Evolutionary conservation across 805 yeast genomes (phyloP), one percentile per base, ranked within the genome.

Genomic region (Ogataea henricii): DNA sequence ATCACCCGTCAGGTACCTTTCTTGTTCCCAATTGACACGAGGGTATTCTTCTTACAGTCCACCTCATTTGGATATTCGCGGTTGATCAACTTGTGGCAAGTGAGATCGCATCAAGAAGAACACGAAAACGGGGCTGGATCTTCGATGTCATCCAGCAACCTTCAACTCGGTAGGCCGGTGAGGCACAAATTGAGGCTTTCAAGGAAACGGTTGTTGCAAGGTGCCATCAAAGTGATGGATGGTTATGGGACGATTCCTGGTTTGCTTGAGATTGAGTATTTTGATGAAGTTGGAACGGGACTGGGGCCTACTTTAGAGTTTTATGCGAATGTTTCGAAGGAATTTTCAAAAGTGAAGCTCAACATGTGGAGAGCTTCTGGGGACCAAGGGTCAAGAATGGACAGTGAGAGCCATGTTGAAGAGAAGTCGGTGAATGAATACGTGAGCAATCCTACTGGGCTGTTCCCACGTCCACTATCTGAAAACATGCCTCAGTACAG

Each of bases 241-340:
- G 70, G 79, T 42, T 85, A 89, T 63, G 96, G 94, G 0, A 69
- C 87, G 0, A 76, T 84, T n/a, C 90, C 96, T 1, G 85, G 89
- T 23, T 72, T 87, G 4, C 68, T 92, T 18, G 98, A 92, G 58
- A 83, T 94, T 47, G 96, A 91, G 63, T 92, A 87, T 59, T 81
- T 77, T 53, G 90, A 85, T 54, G 99, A 92, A 64, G 96, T 78
- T 6, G 99, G 98, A n/a, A 85, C 96, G 0, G 99, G 99, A 0
- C 69, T 90, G 38, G 99, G 99, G 0, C 99, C 99, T 3, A 92
- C 99, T 0, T 72, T 91, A 53, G 99, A 92, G 66, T 92, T 94
- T 61, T 92, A 89, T 60, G 82, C 97, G 0, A 71, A 76, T 13
- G 89, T 88, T 1, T 89, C 97, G 0, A 80, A 74, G 47, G 90